These are phyloP conservation scores for Aspergillus niger DNA, from an alignment of 2,329 filamentous ascomycete genomes.

Conservation along the genomic window DNA sequence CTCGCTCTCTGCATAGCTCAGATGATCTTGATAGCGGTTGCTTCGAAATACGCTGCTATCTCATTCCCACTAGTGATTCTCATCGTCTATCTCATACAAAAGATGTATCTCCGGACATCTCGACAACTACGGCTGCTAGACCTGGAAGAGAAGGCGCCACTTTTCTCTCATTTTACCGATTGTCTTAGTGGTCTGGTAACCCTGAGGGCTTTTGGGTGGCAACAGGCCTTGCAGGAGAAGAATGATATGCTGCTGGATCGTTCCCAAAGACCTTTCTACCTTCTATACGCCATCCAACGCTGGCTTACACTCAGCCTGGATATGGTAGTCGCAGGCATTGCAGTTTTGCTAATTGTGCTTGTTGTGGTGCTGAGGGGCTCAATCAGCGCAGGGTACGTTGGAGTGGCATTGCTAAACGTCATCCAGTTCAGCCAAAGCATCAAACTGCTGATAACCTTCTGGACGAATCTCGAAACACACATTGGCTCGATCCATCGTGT, in stretches of 20 bases:
- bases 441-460: slow-evolving; percentile 54
- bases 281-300: slow-evolving; percentile 59
- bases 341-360: slow-evolving; percentile 52
- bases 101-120: slow-evolving; percentile 62
- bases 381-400: slow-evolving; percentile 53
- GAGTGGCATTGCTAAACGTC: slow-evolving; percentile 57
- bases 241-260: slow-evolving; percentile 54
- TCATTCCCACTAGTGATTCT: slow-evolving; percentile 53
- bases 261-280: slow-evolving; percentile 60
- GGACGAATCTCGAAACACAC: slow-evolving; percentile 61
- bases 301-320: slow-evolving; percentile 59
- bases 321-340: slow-evolving; percentile 53
- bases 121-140: slow-evolving; percentile 63
- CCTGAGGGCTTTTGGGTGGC: slow-evolving; percentile 60
- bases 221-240: slow-evolving; percentile 44
- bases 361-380: slow-evolving; percentile 49
- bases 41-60: slow-evolving; percentile 52
- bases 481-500: slow-evolving; percentile 60
- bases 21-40: slow-evolving; percentile 52
- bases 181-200: slow-evolving; percentile 59
- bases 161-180: slow-evolving; percentile 61
- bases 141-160: slow-evolving; percentile 61
- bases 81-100: slow-evolving; percentile 55
- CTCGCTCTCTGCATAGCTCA: slow-evolving; percentile 46
- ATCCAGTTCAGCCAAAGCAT: slow-evolving; percentile 57